Base-by-base conservation (phyloP, 108 stramenopile species). In the Mediolabrus comicus region DNA sequence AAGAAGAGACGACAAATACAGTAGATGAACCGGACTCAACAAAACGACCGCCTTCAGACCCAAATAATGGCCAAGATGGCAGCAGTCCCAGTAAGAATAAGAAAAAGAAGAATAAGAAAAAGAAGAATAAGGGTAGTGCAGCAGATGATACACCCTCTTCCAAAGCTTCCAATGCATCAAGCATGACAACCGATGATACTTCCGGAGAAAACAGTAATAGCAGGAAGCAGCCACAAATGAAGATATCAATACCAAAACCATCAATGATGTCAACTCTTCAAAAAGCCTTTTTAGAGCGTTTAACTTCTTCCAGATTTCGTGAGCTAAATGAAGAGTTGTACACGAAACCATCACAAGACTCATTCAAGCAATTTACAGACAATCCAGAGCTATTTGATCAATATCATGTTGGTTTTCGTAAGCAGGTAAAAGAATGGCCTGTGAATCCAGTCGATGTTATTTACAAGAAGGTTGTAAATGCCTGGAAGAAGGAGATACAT, bases 291-390 rank as follows among this genome's bases (percentile, higher is more conserved):
- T 77, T 87, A 25, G 87, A 86, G 8, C 87, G 89, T 0, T 83
- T 99, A 30, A 74, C 92, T 32, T 95, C 98, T 3, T 95, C 95
- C n/a, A 84, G 96, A 30, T 99, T 99, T 75, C 93, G 99, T 33
- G 88, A 87, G 68, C 84, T 99, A 39, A 99, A 99, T 62, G 99
- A 99, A 78, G 90, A 94, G 58, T 72, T 99, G 16, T 99, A 99
- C 73, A 98, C 98, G 1, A 88, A 75, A 4, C 67, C 91, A 26
- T 96, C 97, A 19, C 46, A 65, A 2, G 69, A 75, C 16, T 87
- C 96, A 13, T 92, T 93, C 59, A 71, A 79, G 38, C 75, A 84
- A 46, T 98, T 99, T 71, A 76, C 75, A 22, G 19, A 71, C 11
- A 72, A 96, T 59, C 98, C 98, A 3, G 91, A 94, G n/a, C 76